These are phyloP conservation scores for Ascomycota sp. DNA, from an alignment of 2,329 filamentous ascomycete species.

Conservation along the genomic window DNA sequence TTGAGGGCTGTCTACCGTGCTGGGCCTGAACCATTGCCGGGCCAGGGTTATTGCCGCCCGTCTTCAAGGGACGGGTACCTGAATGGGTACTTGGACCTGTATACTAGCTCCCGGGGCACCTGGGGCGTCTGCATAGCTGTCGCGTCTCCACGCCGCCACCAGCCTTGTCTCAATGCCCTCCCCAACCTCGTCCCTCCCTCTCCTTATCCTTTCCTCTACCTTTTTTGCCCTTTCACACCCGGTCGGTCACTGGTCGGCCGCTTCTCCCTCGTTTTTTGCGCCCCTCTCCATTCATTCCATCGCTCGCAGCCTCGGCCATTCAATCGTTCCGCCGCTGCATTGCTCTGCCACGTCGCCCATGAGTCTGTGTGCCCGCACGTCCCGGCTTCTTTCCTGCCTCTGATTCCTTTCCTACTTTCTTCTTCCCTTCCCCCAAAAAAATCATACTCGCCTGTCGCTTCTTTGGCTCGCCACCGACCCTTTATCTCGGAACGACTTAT, in stretches of 20 bases:
- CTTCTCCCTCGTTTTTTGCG: neutral
- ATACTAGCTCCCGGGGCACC: too few relatives aligned
- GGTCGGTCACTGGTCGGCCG: too few relatives aligned
- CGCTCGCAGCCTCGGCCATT: too few relatives aligned
- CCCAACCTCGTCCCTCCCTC: constrained; percentile 2
- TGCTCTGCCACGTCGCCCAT: neutral
- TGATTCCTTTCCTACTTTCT: neutral
- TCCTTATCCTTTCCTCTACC: neutral
- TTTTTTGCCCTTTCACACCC: neutral
- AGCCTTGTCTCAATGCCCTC: neutral
- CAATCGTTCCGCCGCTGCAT: too few relatives aligned
- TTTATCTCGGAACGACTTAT: too few relatives aligned
- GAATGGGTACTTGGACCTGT: too few relatives aligned
- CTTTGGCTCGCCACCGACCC: too few relatives aligned
- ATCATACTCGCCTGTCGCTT: neutral
- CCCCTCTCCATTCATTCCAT: neutral
- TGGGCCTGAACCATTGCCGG: too few relatives aligned
- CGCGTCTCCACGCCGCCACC: neutral
- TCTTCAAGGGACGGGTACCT: too few relatives aligned
- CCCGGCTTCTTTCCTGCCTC: neutral
- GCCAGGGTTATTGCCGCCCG: too few relatives aligned
- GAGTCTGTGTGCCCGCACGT: neutral
- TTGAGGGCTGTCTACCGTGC: too few relatives aligned
- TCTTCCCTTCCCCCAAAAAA: neutral
- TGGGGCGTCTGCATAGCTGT: neutral